A percentile compares a stretch with the other conserved stretches of the same genome.
Evolutionary conservation across 2,329 filamentous ascomycete genomes (phyloP).

Genomic region (Ophiostoma perfectum): DNA sequence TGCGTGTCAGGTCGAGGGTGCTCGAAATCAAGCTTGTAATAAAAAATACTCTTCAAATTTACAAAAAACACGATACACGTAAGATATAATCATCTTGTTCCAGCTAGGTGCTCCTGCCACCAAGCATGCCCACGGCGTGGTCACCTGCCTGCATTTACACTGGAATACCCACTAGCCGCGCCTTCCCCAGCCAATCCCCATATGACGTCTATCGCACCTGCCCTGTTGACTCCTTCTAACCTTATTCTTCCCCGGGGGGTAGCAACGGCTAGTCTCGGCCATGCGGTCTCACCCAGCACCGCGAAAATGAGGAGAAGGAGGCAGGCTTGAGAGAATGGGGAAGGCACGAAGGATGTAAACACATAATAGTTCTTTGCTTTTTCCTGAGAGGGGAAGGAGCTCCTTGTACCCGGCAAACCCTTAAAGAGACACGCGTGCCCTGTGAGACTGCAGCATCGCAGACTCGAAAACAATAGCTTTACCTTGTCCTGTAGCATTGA

Average conservation of each 20-base stretch:
- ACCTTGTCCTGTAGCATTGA: not conserved
- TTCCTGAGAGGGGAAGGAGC: not conserved
- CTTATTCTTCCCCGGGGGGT: constrained; percentile 14
- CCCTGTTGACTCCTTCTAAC: constrained; percentile 12
- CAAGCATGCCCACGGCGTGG: not conserved
- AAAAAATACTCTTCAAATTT: too few relatives aligned
- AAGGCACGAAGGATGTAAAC: constrained; percentile 20
- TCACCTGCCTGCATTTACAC: constrained; percentile 6
- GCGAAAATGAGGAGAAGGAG: constrained; percentile 14
- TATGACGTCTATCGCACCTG: constrained; percentile 19
- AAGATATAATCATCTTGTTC: not conserved
- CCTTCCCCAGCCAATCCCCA: constrained; percentile 2
- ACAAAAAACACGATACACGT: not conserved
- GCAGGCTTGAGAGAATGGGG: constrained; percentile 14
- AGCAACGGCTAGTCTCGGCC: constrained; percentile 26
- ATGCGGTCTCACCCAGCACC: not conserved
- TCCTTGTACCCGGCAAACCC: not conserved
- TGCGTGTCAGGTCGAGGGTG: not conserved
- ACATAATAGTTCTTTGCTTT: not conserved
- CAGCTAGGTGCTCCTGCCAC: not conserved
- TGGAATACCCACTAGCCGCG: not conserved
- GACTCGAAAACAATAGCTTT: not conserved
- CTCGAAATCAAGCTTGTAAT: too few relatives aligned
- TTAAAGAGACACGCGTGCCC: not conserved
- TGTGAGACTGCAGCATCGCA: not conserved